phyloP scores from a whole-genome alignment of 1,139 yeast species.

The Pichia sp. region DNA sequence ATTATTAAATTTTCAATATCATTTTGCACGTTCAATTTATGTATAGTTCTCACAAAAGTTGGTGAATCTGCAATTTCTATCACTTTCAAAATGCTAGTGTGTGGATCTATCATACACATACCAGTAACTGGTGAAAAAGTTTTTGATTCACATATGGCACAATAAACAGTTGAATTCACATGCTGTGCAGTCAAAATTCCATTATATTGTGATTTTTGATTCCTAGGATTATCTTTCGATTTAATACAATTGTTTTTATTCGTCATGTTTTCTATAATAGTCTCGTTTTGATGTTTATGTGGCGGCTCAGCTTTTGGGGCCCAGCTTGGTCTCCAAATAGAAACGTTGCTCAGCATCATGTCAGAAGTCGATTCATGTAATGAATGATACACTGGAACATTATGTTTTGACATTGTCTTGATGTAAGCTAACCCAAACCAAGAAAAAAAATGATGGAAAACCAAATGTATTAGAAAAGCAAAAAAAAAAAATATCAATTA shows the following conservation, averaged over 20 bases:
- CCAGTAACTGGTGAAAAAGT: constrained; percentile 34
- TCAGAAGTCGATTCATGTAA: constrained; percentile 5
- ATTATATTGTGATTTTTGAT: constrained; percentile 1
- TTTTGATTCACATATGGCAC: constrained; percentile 30
- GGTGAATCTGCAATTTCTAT: constrained; percentile 38
- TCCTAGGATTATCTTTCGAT: constrained; percentile 2
- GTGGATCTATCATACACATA: constrained; percentile 32
- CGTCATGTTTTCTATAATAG: not conserved
- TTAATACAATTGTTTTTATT: not conserved
- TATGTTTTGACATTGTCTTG: not conserved
- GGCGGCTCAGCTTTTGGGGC: constrained; percentile 2
- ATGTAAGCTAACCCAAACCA: no score
- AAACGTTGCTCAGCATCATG: constrained; percentile 2
- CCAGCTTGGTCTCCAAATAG: constrained; percentile 10
- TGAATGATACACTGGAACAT: constrained; percentile 5
- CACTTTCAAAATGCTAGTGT: constrained; percentile 33
- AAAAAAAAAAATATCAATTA: constrained; percentile 3
- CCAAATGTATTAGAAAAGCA: not conserved
- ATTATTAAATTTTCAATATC: constrained; percentile 31
- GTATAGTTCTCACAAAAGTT: constrained; percentile 40
- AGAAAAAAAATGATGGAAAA: constrained; percentile 16
- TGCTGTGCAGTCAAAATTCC: constrained; percentile 4
- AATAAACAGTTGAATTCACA: constrained; percentile 9
- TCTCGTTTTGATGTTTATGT: not conserved
- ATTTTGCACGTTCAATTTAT: constrained; percentile 34